Base-by-base conservation (phyloP, 257 asterid genomes). In the Prunella vulgaris region DNA sequence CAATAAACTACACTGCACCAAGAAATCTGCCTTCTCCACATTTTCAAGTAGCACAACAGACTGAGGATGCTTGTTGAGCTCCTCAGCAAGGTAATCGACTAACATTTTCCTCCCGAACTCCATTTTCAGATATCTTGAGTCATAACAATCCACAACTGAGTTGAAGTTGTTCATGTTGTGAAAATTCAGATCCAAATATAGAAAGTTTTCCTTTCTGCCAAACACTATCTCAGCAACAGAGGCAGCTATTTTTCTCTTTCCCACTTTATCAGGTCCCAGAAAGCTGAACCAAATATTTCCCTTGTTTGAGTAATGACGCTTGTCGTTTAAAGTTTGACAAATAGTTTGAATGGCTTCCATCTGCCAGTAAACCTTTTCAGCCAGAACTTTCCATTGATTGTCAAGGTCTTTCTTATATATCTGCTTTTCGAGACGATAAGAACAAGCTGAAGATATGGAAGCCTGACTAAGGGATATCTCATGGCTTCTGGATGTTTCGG, bases 281-380 rank as follows among this genome's bases (percentile, higher is more conserved):
- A 90, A 87, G 78, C 88, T 78, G 74, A 93, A 84, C 97, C 97
- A 93, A 56, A 87, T 54, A 78, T 77, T 87, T 77, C 97, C 90
- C 74, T 81, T 82, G 77, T 75, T 81, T 20, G 82, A 83, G 64
- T 76, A 60, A 46, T 0, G 74, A 48, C 72, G 42, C 49, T 69
- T 83, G 49, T 78, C 81, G 40, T 76, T 76, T 40, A 93, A 52
- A 24, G 87, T 75, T 73, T 51, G 87, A 78, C 89, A 37, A 40
- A 90, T 83, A 27, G 76, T 70, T 71, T 51, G 74, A 74, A 90
- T 81, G 66, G 97, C 97, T 73, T 90, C 91, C 53, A 70, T 76
- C 82, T 93, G 99, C 96, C 97, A 90, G 74, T 72, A 69, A 60
- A 89, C 79, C 70, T 80, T 86, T 77, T 82, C 89, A 38, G 91